Evolutionary conservation across 371 early-diverging fungal species (phyloP), one percentile per base, ranked within the genome.

Genomic region (Vittaforma corneae): DNA sequence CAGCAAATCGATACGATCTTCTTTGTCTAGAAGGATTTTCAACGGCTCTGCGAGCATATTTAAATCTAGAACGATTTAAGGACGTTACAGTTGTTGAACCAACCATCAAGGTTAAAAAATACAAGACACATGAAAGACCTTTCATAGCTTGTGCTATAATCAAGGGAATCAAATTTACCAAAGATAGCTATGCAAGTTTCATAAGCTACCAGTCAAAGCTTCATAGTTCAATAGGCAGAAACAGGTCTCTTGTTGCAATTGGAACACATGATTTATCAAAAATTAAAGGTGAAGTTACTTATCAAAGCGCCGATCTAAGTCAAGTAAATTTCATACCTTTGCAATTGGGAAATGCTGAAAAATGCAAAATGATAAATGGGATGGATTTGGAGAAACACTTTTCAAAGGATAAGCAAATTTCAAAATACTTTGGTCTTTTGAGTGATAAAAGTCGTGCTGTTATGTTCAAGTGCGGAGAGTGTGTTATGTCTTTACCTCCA

Each of bases 131-230:
- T 46, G 84, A 90, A 55, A 85, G 99, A 52, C 92, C 92, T 29
- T 85, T 78, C 62, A 83, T 92, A 33, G 94, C 93, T 24, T 86
- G 88, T 62, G 99, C 93, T 33, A 80, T 99, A 61, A 83, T 99
- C 62, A 86, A 92, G 65, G 84, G 87, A 67, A 83, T 96, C 58
- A 84, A 80, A 59, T 87, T 99, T 76, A 85, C 83, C 33, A 80
- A 87, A 55, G 84, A 84, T 35, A 79, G 81, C 67, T 95, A 94
- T 82, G 83, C 88, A 67, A 87, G 86, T 75, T 92, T 97, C 81
- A 96, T 99, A 68, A 91, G 93, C 61, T 85, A 93, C 59, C 97
- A 99, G 81, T 97, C 96, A 73, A 99, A 93, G 82, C 85, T 99
- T 40, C 95, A 97, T 82, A 83, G 84, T 75, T 92, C 90, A 83